These are phyloP conservation scores for Curvularia sp. DNA, from an alignment of 2,329 filamentous ascomycete genomes.

Conservation along the genomic window DNA sequence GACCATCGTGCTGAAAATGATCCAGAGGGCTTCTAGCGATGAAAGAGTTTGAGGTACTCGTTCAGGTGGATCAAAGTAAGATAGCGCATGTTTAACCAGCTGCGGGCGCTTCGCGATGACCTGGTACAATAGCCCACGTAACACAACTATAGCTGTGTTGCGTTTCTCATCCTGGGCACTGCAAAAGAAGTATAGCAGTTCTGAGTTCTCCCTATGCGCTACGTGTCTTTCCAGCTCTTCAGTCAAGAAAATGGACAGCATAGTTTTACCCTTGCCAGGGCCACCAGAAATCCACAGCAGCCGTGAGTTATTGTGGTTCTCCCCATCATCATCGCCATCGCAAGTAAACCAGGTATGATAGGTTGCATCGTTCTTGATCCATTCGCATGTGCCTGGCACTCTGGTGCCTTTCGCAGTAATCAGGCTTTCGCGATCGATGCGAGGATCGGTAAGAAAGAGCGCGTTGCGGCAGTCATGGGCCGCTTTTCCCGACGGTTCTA, in stretches of 20 bases:
- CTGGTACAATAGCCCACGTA: neutral
- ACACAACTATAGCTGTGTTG: neutral
- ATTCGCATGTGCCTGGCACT: neutral
- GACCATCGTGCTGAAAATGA: constrained; percentile 27
- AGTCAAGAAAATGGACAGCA: neutral
- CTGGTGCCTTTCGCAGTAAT: neutral
- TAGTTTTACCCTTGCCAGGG: constrained; percentile 1
- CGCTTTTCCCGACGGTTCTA: neutral
- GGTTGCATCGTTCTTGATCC: neutral
- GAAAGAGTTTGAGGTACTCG: constrained; percentile 16
- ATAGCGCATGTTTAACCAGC: constrained; percentile 24
- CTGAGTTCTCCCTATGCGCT: neutral
- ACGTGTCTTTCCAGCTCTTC: neutral
- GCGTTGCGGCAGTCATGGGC: too few species aligned
- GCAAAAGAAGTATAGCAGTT: neutral
- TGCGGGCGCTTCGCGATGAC: constrained; percentile 23
- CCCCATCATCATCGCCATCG: neutral
- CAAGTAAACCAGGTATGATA: neutral
- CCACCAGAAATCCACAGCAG: constrained; percentile 1
- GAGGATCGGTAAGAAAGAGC: neutral
- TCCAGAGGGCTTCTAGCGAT: constrained; percentile 29
- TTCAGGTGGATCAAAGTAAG: constrained; percentile 19
- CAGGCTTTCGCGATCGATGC: neutral
- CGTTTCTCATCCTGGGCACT: neutral
- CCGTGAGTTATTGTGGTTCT: neutral